These are phyloP conservation scores for Microstroma glucosiphilum DNA, from an alignment of 1,284 basidiomycete species.

Conservation along the genomic window DNA sequence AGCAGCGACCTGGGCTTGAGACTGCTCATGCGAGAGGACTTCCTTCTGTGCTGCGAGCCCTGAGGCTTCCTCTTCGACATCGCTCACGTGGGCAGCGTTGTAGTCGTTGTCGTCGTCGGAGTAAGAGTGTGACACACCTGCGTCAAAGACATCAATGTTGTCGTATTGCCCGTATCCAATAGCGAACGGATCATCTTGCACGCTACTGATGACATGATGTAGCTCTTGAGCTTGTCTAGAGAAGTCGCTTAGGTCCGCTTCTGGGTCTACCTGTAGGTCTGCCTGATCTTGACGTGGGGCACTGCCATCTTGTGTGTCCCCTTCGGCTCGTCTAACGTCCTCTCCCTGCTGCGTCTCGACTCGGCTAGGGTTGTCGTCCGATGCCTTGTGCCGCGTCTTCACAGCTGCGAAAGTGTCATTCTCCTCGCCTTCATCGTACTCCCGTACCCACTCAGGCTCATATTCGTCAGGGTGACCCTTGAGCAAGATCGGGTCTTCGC, in stretches of 20 bases:
- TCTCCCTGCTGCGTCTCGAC: background rate
- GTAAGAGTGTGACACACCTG: background rate
- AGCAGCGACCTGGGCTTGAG: background rate
- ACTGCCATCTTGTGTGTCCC: background rate
- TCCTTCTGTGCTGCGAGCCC: background rate
- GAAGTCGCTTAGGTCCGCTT: conserved; percentile 2
- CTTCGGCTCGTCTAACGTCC: background rate
- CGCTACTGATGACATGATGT: background rate
- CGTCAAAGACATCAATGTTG: background rate
- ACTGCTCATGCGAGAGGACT: background rate
- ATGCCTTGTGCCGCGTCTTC: background rate
- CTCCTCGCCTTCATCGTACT: background rate
- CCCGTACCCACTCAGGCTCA: background rate
- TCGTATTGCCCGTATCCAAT: background rate
- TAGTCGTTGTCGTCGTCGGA: background rate
- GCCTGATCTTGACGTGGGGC: background rate
- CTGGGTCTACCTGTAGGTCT: no score
- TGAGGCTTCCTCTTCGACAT: background rate
- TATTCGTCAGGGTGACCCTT: background rate
- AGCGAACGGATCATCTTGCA: background rate
- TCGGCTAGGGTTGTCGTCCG: background rate
- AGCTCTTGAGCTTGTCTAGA: background rate
- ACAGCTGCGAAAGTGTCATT: conserved; percentile 5
- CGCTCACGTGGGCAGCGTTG: background rate
- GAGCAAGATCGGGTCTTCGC: background rate